phyloP scores from a whole-genome alignment of 169 alveolate genomes.

The Plasmodium blacklocki region DNA sequence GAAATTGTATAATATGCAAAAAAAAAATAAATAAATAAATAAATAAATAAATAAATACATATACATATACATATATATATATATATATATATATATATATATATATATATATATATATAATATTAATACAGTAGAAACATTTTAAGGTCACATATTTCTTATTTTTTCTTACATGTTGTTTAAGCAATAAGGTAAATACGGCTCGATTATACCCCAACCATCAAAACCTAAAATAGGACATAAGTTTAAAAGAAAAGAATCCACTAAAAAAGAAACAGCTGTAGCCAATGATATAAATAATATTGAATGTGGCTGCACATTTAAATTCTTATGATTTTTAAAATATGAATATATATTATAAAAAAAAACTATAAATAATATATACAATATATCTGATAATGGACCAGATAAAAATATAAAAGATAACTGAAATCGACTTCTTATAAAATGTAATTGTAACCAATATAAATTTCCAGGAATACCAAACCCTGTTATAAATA shows the following conservation, averaged over 20 bases:
- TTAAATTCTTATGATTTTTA: slow-evolving; percentile 45
- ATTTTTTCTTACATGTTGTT: slow-evolving; percentile 39
- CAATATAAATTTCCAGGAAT: slow-evolving; percentile 75
- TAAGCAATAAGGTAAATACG: slow-evolving; percentile 64
- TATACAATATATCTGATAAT: slow-evolving; percentile 55
- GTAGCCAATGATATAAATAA: slow-evolving; percentile 69
- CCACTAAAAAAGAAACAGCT: slow-evolving; percentile 62
- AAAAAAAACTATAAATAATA: slow-evolving; percentile 41
- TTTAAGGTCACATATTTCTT: neutral
- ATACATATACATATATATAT: neutral
- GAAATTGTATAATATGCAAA: too few species aligned
- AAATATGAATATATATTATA: slow-evolving; percentile 45
- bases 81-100: neutral
- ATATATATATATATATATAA: neutral
- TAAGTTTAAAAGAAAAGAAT: slow-evolving; percentile 60
- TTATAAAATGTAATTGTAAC: slow-evolving; percentile 65
- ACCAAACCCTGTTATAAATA: slow-evolving; percentile 65
- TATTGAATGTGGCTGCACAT: slow-evolving; percentile 37
- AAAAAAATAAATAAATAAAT: neutral
- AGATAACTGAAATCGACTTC: slow-evolving; percentile 70
- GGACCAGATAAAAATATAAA: slow-evolving; percentile 72
- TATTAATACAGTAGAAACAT: too few species aligned
- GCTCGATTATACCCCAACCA: slow-evolving; percentile 74
- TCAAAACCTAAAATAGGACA: slow-evolving; percentile 72
- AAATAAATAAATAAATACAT: neutral